phyloP scores from a whole-genome alignment of 495 filamentous ascomycete genomes.

The Penicillium lagena region DNA sequence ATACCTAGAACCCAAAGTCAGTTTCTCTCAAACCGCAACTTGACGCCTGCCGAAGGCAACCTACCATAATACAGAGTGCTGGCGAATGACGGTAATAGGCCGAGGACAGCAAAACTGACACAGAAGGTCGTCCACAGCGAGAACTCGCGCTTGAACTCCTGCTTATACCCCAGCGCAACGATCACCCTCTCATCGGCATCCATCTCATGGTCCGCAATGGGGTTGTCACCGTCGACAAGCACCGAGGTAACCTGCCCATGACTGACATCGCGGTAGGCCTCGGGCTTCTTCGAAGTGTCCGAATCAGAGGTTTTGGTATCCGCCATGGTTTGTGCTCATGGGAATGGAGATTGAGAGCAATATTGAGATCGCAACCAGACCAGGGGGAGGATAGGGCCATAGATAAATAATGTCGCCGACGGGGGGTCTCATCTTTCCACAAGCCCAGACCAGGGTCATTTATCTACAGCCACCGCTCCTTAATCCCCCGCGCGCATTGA shows the following conservation, averaged over 20 bases:
- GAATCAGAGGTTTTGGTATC: slow-evolving; percentile 9
- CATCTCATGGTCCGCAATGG: slow-evolving; percentile 45
- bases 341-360: too few relatives aligned
- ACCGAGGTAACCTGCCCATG: slow-evolving; percentile 62
- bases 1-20: slow-evolving; percentile 41
- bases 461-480: too few relatives aligned
- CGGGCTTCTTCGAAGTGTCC: slow-evolving; percentile 9
- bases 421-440: too few relatives aligned
- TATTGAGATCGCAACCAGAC: too few relatives aligned
- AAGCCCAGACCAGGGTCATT: too few relatives aligned
- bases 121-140: slow-evolving; percentile 79
- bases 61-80: slow-evolving; percentile 65
- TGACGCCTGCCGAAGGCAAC: background rate
- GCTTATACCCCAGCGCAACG: slow-evolving; percentile 66
- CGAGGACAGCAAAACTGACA: slow-evolving; percentile 71
- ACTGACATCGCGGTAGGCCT: slow-evolving; percentile 23
- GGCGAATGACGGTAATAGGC: slow-evolving; percentile 68
- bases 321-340: background rate
- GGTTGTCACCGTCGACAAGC: slow-evolving; percentile 57
- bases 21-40: background rate
- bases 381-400: too few relatives aligned
- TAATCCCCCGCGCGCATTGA: too few relatives aligned
- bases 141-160: slow-evolving; percentile 78
- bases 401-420: too few relatives aligned
- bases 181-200: slow-evolving; percentile 63